phyloP scores from a whole-genome alignment of 2,329 filamentous ascomycete genomes.

The Hypoxylon sp. region DNA sequence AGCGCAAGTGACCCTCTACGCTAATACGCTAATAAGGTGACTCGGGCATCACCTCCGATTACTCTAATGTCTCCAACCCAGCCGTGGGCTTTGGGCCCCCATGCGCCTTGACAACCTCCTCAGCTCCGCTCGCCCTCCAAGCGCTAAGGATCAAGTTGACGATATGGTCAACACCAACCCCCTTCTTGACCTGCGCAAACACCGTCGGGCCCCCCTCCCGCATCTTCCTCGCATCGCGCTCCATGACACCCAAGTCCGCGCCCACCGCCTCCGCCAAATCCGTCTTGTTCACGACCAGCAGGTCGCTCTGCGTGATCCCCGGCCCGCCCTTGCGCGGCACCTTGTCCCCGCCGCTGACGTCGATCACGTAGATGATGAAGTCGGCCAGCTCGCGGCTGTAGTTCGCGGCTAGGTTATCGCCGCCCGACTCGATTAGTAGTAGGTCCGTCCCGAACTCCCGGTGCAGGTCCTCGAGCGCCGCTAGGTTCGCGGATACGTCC shows the following conservation, averaged over 20 bases:
- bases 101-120: slow-evolving; percentile 67
- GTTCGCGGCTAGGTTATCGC: slow-evolving; percentile 97
- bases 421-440: slow-evolving; percentile 93
- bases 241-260: slow-evolving; percentile 93
- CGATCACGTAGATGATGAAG: slow-evolving; percentile 98
- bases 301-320: slow-evolving; percentile 95
- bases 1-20: not conserved
- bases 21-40: not conserved
- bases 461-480: slow-evolving; percentile 91
- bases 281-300: slow-evolving; percentile 97
- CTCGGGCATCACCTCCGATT: not conserved
- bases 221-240: slow-evolving; percentile 93
- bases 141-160: slow-evolving; percentile 89
- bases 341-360: slow-evolving; percentile 97
- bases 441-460: slow-evolving; percentile 83
- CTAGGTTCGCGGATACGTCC: slow-evolving; percentile 94
- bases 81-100: slow-evolving; percentile 72
- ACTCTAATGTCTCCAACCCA: slow-evolving; percentile 65
- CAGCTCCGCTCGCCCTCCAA: slow-evolving; percentile 91
- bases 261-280: slow-evolving; percentile 92
- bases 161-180: slow-evolving; percentile 87
- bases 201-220: slow-evolving; percentile 95
- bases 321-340: slow-evolving; percentile 95
- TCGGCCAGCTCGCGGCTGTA: slow-evolving; percentile 96
- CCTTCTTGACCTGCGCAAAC: slow-evolving; percentile 97